Conservation (phyloP, 352 stramenopile genomes). For the Phytopythium aichiense region DNA sequence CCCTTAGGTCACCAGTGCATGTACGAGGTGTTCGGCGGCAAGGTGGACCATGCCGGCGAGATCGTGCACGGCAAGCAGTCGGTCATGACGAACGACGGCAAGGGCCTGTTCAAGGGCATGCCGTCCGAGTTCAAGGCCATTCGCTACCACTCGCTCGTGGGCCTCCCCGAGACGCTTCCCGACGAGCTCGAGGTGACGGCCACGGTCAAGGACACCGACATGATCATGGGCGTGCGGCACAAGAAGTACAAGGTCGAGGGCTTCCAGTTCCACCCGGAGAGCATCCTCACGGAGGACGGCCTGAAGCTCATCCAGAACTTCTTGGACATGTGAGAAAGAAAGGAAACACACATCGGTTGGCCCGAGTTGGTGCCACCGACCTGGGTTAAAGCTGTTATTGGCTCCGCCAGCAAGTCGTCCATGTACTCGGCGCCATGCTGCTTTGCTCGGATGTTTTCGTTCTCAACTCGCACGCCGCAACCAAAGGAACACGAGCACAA, state of each 20-base stretch:
- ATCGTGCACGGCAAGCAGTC: slow-evolving; percentile 88
- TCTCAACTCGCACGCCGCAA: not conserved
- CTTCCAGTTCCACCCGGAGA: slow-evolving; percentile 89
- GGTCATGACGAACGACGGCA: slow-evolving; percentile 79
- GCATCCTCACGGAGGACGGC: slow-evolving; percentile 80
- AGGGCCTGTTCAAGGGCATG: slow-evolving; percentile 84
- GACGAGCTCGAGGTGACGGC: slow-evolving; percentile 75
- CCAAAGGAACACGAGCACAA: not conserved
- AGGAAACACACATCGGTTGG: not conserved
- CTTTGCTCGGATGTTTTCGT: not conserved
- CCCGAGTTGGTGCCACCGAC: not conserved
- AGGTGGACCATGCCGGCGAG: slow-evolving; percentile 78
- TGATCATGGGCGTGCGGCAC: slow-evolving; percentile 90
- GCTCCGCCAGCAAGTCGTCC: not conserved
- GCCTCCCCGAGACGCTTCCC: slow-evolving; percentile 74
- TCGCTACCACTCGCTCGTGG: slow-evolving; percentile 86
- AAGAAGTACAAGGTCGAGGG: slow-evolving; percentile 84
- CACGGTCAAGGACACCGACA: slow-evolving; percentile 75
- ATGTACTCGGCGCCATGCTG: not conserved
- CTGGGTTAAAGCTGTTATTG: not conserved
- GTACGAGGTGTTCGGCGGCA: slow-evolving; percentile 87
- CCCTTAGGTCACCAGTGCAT: slow-evolving; percentile 71
- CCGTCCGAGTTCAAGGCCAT: slow-evolving; percentile 75
- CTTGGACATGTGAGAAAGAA: slow-evolving; percentile 64
- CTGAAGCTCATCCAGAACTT: slow-evolving; percentile 87